Base-by-base conservation (phyloP, 1,139 yeast species). In the Saccharomyces hybrid region DNA sequence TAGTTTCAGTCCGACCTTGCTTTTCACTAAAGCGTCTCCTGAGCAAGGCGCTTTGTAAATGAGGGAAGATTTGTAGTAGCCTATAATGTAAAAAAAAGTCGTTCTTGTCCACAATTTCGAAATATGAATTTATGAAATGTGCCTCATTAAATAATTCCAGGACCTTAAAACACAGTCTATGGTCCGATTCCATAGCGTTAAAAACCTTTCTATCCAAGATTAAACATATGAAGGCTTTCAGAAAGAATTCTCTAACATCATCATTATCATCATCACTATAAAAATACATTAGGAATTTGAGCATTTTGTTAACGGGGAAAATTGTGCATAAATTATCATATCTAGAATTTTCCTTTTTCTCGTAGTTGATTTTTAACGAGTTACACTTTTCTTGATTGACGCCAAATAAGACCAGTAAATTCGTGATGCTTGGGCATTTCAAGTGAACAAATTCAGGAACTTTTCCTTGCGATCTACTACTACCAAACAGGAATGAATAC, bases 161-260 rank as follows among this genome's bases (percentile, higher is more conserved):
- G 11, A 59, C 34, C 2, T 46, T 41, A 9, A 53, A 46, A 47
- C 65, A 61, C 65, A 62, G 57, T 0, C 34, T 13, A 2, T 56
- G 25, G 27, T 60, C 57, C 32, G 60, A 57, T 25, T 56, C 59
- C 5, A 55, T 41, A 5, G 66, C 63, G 25, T 65, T 63, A 53
- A 55, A 67, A 7, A 67, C 47, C 23, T 64, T 66, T 28, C 65
- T 57, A 50, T 68, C 71, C 16, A 68, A 55, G 14, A 66, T 55
- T 16, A 65, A 58, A 27, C 59, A 61, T 28, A 65, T 50, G 50
- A 65, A 60, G 41, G 53, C 52, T 46, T 51, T 54, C 11, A 57
- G 46, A 46, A 56, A 62, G 1, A 38, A n/a, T 8, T 38, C 44
- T 7, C 13, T 38, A 14, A 7, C 44, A 5, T 29, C 48, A 4